Base-by-base conservation (phyloP, 2,329 filamentous ascomycete genomes). In the Diaporthe eres region DNA sequence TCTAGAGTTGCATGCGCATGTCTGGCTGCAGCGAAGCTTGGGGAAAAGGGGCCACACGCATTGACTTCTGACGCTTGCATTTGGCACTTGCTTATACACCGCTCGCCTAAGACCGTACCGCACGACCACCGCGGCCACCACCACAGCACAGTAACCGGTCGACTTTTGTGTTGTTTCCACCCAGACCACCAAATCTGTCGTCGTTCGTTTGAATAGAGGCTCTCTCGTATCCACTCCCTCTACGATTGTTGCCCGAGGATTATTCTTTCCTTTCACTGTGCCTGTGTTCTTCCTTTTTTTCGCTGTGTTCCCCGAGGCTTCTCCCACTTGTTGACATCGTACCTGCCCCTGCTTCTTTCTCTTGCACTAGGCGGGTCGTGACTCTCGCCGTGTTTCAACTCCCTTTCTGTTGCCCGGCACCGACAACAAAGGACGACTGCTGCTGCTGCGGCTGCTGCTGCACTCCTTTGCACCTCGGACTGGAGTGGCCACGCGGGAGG, bases 371-470 rank as follows among this genome's bases (percentile, higher is more conserved):
- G 47, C 65, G 65, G 49, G 65, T 70, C 65, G 65, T 53, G 65
- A 55, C 65, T 70, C 65, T 55, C 49, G 65, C 31, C 47, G 65
- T 55, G 65, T 70, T 70, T 70, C 65, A 70, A 70, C 65, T 70
- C 49, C 49, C 65, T 55, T 42, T 25, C 19, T 70, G 65, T 70
- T 55, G 65, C 65, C 49, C 65, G 34, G 49, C 65, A 55, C 65
- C 65, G 15, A 39, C 49, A 55, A 70, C 65, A 70, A 70, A 70
- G 65, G 65, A 70, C 65, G 65, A 55, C 49, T 53, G 22, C 61
- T 65, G 42, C 42, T 49, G 25, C 42, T 34, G 42, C 28, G 28
- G 55, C 60, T 44, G 13, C 60, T 65, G 25, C 39, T 15, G 17
- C 19, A 31, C 42, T 49, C n/a, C 61, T 67, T 49, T 55, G 65